These are phyloP conservation scores for Hypomontagnella submonticulosa DNA, from an alignment of 495 filamentous ascomycete genomes.

Conservation along the genomic window DNA sequence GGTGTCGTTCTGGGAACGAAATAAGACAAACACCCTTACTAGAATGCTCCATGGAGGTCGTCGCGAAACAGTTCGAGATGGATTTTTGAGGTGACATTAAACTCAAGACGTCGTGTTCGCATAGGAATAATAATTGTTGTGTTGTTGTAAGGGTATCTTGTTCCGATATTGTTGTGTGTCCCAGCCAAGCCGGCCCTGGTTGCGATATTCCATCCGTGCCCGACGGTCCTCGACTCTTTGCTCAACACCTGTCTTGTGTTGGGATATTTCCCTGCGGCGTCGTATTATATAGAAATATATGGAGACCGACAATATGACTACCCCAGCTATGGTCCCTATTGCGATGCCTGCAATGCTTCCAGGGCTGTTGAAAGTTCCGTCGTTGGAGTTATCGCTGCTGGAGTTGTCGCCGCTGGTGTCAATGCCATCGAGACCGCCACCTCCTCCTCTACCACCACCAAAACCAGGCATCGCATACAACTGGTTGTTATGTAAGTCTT, in stretches of 20 bases:
- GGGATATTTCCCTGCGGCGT: background rate
- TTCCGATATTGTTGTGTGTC: background rate
- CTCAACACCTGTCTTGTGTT: background rate
- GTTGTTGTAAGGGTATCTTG: background rate
- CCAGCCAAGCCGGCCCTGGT: too few relatives aligned
- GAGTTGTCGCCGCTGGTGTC: too few relatives aligned
- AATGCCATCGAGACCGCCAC: background rate
- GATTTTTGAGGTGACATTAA: too few relatives aligned
- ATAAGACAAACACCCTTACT: too few relatives aligned
- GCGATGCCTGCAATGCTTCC: slow-evolving; percentile 5
- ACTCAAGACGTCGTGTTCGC: too few relatives aligned
- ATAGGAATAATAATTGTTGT: background rate
- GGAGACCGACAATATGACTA: background rate
- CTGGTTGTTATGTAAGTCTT: background rate
- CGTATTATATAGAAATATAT: slow-evolving; percentile 1
- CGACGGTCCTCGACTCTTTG: background rate
- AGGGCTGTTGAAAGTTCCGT: background rate
- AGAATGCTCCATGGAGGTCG: too few relatives aligned
- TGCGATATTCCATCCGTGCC: background rate
- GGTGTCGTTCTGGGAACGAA: too few relatives aligned
- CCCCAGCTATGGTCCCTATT: background rate
- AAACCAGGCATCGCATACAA: background rate
- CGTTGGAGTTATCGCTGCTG: too few relatives aligned
- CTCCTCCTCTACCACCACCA: slow-evolving; percentile 4
- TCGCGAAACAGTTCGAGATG: too few relatives aligned